Percentiles rank a stretch among this genome's conserved stretches.
These are phyloP conservation scores for Caloboletus inedulis DNA, from an alignment of 1,284 basidiomycete genomes.

Conservation along the genomic window DNA sequence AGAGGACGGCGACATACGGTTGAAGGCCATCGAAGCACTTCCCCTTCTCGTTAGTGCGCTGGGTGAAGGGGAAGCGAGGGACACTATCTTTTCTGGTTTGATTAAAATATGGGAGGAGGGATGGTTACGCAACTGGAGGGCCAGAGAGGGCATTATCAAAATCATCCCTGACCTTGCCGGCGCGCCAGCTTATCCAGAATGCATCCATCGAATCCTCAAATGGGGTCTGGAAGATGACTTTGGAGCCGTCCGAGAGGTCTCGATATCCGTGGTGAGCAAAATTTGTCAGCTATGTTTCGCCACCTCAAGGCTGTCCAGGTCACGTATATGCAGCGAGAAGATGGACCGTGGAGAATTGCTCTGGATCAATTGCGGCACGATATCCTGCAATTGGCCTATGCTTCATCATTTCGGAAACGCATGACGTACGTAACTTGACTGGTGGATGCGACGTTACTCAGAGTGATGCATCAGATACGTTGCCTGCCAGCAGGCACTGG, in stretches of 20 bases:
- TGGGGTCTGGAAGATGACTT: slow-evolving; percentile 76
- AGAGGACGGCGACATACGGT: slow-evolving; percentile 67
- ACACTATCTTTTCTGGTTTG: slow-evolving; percentile 52
- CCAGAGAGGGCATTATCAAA: slow-evolving; percentile 69
- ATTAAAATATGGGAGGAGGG: slow-evolving; percentile 62
- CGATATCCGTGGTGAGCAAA: slow-evolving; percentile 43
- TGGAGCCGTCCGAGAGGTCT: slow-evolving; percentile 81
- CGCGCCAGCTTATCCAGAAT: slow-evolving; percentile 31
- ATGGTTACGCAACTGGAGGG: slow-evolving; percentile 75
- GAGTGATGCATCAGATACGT: slow-evolving; percentile 48
- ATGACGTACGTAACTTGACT: slow-evolving; percentile 58
- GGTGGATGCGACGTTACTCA: slow-evolving; percentile 11
- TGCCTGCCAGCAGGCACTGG: slow-evolving; percentile 66
- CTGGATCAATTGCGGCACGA: slow-evolving; percentile 46
- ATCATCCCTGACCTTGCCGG: slow-evolving; percentile 45
- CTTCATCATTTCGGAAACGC: slow-evolving; percentile 62
- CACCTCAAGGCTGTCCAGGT: slow-evolving; percentile 18
- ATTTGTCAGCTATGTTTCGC: background rate
- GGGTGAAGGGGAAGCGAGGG: slow-evolving; percentile 45
- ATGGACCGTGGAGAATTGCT: slow-evolving; percentile 25
- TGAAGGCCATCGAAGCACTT: slow-evolving; percentile 65
- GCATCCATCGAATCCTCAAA: slow-evolving; percentile 48
- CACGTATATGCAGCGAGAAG: slow-evolving; percentile 25
- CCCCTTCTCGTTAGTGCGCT: slow-evolving; percentile 58
- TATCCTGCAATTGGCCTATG: slow-evolving; percentile 53